phyloP scores from a whole-genome alignment of 2,329 filamentous ascomycete genomes.

The Xylaria sp. region DNA sequence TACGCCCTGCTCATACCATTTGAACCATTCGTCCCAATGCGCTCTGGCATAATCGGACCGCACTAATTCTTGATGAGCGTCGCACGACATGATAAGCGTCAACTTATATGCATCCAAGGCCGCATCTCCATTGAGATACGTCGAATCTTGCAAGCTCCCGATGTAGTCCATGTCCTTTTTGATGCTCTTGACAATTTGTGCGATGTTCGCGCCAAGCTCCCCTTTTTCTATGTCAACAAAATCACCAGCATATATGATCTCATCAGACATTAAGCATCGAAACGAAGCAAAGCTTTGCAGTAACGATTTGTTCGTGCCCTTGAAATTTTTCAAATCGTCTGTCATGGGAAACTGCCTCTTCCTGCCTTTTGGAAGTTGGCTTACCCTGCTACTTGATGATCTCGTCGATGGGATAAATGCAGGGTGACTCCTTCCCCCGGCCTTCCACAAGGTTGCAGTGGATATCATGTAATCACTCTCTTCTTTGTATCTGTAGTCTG shows the following conservation, averaged over 20 bases:
- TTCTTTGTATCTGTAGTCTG: conserved; percentile 36
- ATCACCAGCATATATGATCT: conserved; percentile 40
- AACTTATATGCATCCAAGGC: conserved; percentile 31
- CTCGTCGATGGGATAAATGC: conserved; percentile 20
- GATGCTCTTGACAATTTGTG: conserved; percentile 18
- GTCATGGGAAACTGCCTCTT: conserved; percentile 27
- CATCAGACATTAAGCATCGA: conserved; percentile 42
- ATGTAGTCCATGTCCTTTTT: conserved; percentile 28
- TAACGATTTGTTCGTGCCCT: conserved; percentile 34
- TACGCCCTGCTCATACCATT: conserved; percentile 34
- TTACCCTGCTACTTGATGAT: conserved; percentile 14
- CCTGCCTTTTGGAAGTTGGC: conserved; percentile 25
- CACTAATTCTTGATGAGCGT: conserved; percentile 30
- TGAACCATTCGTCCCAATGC: conserved; percentile 33
- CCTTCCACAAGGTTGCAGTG: conserved; percentile 21
- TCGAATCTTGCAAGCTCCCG: background rate
- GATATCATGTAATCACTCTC: conserved; percentile 27
- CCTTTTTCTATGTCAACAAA: conserved; percentile 22
- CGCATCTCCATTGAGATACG: conserved; percentile 33
- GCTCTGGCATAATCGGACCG: conserved; percentile 15
- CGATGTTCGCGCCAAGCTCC: conserved; percentile 16
- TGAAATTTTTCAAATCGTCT: conserved; percentile 34
- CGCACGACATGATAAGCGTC: conserved; percentile 34
- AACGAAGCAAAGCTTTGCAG: conserved; percentile 41
- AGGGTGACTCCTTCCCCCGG: conserved; percentile 17